Percentiles rank a stretch among this genome's conserved stretches.
Evolutionary conservation across 1,284 basidiomycete species (phyloP).

Genomic region (Cystobasidium sp.): DNA sequence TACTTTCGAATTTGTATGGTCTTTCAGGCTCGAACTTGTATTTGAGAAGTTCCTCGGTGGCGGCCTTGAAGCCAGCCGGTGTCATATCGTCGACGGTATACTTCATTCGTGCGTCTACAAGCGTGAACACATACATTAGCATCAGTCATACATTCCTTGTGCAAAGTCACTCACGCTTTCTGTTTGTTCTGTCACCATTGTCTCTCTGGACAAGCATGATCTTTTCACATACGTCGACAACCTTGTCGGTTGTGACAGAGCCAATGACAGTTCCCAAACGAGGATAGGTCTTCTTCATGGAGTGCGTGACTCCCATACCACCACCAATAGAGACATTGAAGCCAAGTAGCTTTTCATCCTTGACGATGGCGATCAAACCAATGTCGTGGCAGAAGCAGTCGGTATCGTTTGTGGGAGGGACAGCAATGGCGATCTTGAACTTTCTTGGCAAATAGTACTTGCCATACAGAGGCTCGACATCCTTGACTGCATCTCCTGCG

Average conservation of each 20-base stretch:
- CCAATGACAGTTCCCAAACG: slow-evolving; percentile 85
- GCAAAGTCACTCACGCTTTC: slow-evolving; percentile 69
- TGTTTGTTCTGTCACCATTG: slow-evolving; percentile 81
- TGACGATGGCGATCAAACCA: slow-evolving; percentile 88
- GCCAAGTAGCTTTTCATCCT: slow-evolving; percentile 55
- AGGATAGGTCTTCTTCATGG: slow-evolving; percentile 92
- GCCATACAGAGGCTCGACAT: slow-evolving; percentile 95
- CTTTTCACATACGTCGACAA: slow-evolving; percentile 82
- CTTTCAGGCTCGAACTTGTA: slow-evolving; percentile 75
- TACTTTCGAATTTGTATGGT: slow-evolving; percentile 81
- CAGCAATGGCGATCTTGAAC: slow-evolving; percentile 97
- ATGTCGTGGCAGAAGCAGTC: slow-evolving; percentile 76
- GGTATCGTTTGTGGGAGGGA: slow-evolving; percentile 95
- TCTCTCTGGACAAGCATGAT: slow-evolving; percentile 94
- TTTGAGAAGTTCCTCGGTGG: slow-evolving; percentile 87
- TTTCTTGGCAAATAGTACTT: slow-evolving; percentile 96
- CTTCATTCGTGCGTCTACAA: slow-evolving; percentile 67
- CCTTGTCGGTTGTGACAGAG: slow-evolving; percentile 89
- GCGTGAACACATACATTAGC: neutral
- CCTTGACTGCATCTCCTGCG: slow-evolving; percentile 85
- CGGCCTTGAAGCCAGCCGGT: slow-evolving; percentile 69
- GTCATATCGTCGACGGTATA: slow-evolving; percentile 47
- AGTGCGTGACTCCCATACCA: slow-evolving; percentile 98
- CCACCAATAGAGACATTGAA: slow-evolving; percentile 66
- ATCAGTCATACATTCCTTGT: neutral